phyloP scores from a whole-genome alignment of 371 early-diverging fungal species.

The Lichtheimia ramosa region DNA sequence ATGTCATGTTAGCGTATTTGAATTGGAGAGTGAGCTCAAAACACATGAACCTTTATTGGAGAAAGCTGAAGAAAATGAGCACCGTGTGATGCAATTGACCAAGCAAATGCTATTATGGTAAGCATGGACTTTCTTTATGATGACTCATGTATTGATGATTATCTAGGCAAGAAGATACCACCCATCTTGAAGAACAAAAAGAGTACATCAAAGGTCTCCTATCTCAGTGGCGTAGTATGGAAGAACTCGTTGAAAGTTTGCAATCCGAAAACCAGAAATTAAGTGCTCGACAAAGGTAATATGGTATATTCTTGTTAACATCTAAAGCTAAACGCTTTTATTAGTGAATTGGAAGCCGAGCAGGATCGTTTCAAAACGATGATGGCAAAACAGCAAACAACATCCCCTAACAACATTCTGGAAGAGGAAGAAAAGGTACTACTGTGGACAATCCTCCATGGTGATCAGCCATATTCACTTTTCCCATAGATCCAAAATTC shows the following conservation, averaged over 20 bases:
- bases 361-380: conserved; percentile 1
- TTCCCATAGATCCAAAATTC: not conserved
- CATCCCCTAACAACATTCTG: not conserved
- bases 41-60: conserved; percentile 50
- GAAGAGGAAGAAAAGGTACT: conserved; percentile 5
- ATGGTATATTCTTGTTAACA: not conserved
- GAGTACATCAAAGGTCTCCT: conserved; percentile 37
- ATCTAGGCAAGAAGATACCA: conserved; percentile 38
- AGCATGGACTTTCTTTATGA: not conserved
- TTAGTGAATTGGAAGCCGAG: not conserved
- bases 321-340: no score
- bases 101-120: conserved; percentile 61
- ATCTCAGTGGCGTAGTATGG: conserved; percentile 48
- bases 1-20: conserved; percentile 44
- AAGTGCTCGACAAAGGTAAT: conserved; percentile 24
- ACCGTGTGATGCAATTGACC: conserved; percentile 58
- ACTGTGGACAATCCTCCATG: no score
- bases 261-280: conserved; percentile 29
- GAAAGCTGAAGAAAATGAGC: conserved; percentile 53
- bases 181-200: conserved; percentile 45
- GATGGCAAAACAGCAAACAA: not conserved
- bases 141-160: not conserved
- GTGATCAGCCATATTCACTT: no score
- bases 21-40: conserved; percentile 51
- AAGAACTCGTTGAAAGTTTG: conserved; percentile 39